Conservation (phyloP, 1,284 basidiomycete genomes). For the Moesziomyces sp. region DNA sequence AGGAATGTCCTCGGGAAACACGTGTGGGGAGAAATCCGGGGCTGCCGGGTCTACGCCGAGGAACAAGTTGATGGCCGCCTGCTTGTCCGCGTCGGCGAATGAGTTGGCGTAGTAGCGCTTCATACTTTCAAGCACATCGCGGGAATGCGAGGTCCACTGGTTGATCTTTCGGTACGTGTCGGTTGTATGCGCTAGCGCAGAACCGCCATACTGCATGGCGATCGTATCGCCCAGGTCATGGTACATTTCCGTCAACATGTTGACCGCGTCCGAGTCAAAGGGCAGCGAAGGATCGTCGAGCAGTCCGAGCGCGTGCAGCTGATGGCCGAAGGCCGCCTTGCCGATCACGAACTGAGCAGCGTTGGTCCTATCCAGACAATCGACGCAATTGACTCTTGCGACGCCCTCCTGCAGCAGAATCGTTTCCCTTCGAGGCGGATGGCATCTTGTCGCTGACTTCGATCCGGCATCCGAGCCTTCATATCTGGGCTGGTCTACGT, state of each 20-base stretch:
- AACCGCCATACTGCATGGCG: conserved; percentile 79
- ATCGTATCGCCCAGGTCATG: conserved; percentile 77
- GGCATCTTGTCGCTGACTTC: not conserved
- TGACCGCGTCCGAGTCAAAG: conserved; percentile 94
- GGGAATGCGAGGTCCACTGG: conserved; percentile 97
- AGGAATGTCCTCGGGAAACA: conserved; percentile 27
- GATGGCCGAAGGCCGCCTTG: conserved; percentile 92
- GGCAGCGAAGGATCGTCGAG: conserved; percentile 80
- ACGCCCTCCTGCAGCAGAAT: conserved; percentile 91
- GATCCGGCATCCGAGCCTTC: not conserved
- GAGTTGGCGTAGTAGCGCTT: conserved; percentile 96
- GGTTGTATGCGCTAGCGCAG: conserved; percentile 93
- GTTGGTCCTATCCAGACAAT: conserved; percentile 93
- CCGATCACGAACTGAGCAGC: conserved; percentile 98
- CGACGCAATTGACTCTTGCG: conserved; percentile 74
- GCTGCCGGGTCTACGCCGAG: conserved; percentile 76
- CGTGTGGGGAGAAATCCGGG: conserved; percentile 33
- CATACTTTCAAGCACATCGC: conserved; percentile 96
- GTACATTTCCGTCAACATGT: conserved; percentile 99
- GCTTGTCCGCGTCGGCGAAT: conserved; percentile 88
- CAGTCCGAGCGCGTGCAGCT: conserved; percentile 88
- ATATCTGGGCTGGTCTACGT: not conserved
- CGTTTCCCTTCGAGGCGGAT: conserved; percentile 24
- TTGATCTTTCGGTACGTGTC: conserved; percentile 92
- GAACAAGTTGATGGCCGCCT: conserved; percentile 96